These are phyloP conservation scores for Pseudogymnoascus sp. DNA, from an alignment of 2,329 filamentous ascomycete genomes.

Conservation along the genomic window DNA sequence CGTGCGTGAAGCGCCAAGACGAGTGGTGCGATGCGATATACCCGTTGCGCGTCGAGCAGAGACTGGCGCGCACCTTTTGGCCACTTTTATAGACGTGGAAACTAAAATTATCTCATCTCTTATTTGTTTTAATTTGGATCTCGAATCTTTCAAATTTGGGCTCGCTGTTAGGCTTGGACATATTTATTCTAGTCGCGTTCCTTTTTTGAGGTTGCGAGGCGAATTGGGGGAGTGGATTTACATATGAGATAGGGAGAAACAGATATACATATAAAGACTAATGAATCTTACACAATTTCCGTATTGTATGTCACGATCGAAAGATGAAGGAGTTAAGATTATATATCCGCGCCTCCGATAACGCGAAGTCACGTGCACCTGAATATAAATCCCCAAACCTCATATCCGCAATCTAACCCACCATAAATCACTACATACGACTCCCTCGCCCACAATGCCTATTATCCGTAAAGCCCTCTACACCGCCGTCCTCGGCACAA, in stretches of 20 bases:
- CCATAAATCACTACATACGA: not conserved
- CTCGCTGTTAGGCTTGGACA: not conserved
- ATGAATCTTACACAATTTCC: not conserved
- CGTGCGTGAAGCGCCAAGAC: not conserved
- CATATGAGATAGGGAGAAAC: not conserved
- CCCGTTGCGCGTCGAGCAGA: not conserved
- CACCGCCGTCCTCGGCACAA: slow-evolving; percentile 16
- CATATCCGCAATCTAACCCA: not conserved
- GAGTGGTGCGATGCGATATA: not conserved
- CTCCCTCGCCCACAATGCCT: not conserved
- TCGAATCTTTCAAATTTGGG: not conserved
- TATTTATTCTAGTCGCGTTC: not conserved
- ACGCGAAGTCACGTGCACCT: not conserved
- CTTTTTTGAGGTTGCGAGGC: not conserved
- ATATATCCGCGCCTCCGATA: not conserved
- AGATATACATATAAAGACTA: not conserved
- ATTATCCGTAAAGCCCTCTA: slow-evolving; percentile 11
- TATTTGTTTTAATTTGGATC: not conserved
- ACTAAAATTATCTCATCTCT: not conserved
- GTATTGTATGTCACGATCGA: not conserved
- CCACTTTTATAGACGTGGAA: not conserved
- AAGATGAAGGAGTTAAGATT: not conserved
- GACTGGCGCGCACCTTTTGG: not conserved
- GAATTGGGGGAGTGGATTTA: not conserved
- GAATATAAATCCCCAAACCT: not conserved